These are phyloP conservation scores for Xerocomus cyaneibrunnescens DNA, from an alignment of 1,284 basidiomycete species.

Conservation along the genomic window DNA sequence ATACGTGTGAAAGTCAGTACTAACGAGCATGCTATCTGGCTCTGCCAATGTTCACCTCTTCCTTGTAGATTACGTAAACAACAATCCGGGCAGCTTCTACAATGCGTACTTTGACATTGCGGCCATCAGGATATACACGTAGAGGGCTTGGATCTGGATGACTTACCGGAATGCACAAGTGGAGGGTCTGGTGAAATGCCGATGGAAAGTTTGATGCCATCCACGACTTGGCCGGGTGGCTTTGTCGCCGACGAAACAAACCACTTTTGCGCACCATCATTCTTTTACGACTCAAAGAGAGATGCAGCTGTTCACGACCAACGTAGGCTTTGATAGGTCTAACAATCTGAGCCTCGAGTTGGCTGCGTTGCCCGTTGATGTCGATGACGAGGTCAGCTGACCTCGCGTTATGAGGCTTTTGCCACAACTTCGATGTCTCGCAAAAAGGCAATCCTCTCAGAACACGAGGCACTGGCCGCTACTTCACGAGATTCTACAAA, in stretches of 20 bases:
- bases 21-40: neutral
- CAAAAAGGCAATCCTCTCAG: slow-evolving; percentile 4
- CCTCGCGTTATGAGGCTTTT: neutral
- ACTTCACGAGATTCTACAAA: neutral
- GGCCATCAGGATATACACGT: slow-evolving; percentile 46
- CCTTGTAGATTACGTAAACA: slow-evolving; percentile 27
- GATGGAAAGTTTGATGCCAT: slow-evolving; percentile 15
- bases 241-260: slow-evolving; percentile 2
- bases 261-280: neutral
- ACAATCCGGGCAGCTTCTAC: slow-evolving; percentile 45
- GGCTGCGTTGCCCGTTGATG: no score
- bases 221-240: no score
- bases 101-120: slow-evolving; percentile 56
- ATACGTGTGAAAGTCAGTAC: slow-evolving; percentile 29
- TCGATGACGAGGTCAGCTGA: slow-evolving; percentile 16
- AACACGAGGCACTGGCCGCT: neutral
- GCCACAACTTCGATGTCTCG: slow-evolving; percentile 16
- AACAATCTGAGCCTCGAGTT: no score
- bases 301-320: neutral
- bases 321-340: neutral
- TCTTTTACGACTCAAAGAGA: neutral
- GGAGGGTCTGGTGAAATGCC: slow-evolving; percentile 6
- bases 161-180: neutral
- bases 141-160: slow-evolving; percentile 1
- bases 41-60: neutral